A percentile compares a stretch with the other conserved stretches of the same genome.
These are phyloP conservation scores for Colletotrichum neosansevieriae DNA, from an alignment of 2,329 filamentous ascomycete species.

Conservation along the genomic window DNA sequence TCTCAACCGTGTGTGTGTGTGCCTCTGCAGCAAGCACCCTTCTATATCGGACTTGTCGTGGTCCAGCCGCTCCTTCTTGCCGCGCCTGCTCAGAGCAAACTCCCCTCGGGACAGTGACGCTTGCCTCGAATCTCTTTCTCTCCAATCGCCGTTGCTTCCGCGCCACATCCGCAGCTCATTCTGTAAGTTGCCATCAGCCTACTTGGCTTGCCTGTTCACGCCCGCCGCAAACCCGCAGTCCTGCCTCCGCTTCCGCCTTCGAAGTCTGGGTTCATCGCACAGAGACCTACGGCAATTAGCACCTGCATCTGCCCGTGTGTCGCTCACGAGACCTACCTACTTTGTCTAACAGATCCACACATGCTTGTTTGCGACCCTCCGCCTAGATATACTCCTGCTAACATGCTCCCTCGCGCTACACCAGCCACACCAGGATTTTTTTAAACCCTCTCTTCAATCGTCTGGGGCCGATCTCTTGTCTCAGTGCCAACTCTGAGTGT, in stretches of 20 bases:
- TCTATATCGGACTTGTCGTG: slow-evolving; percentile 34
- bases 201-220: slow-evolving; percentile 2
- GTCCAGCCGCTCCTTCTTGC: slow-evolving; percentile 39
- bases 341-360: slow-evolving; percentile 23
- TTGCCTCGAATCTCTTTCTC: slow-evolving; percentile 23
- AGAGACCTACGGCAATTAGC: slow-evolving; percentile 18
- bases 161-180: slow-evolving; percentile 5
- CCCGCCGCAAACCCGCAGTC: slow-evolving; percentile 15
- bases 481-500: slow-evolving; percentile 17
- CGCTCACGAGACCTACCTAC: slow-evolving; percentile 36
- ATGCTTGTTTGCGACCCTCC: slow-evolving; percentile 30
- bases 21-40: slow-evolving; percentile 35
- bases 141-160: slow-evolving; percentile 28
- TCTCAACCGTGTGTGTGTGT: slow-evolving; percentile 32
- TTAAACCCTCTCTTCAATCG: neutral
- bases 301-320: slow-evolving; percentile 35
- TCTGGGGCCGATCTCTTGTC: neutral
- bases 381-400: slow-evolving; percentile 38
- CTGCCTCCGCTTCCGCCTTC: neutral
- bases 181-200: slow-evolving; percentile 35
- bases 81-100: slow-evolving; percentile 26
- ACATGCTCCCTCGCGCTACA: slow-evolving; percentile 21
- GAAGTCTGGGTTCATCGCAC: slow-evolving; percentile 17
- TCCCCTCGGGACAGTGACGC: slow-evolving; percentile 24
- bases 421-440: slow-evolving; percentile 13